phyloP scores from a whole-genome alignment of 495 filamentous ascomycete species.

The Neurospora hispaniola region DNA sequence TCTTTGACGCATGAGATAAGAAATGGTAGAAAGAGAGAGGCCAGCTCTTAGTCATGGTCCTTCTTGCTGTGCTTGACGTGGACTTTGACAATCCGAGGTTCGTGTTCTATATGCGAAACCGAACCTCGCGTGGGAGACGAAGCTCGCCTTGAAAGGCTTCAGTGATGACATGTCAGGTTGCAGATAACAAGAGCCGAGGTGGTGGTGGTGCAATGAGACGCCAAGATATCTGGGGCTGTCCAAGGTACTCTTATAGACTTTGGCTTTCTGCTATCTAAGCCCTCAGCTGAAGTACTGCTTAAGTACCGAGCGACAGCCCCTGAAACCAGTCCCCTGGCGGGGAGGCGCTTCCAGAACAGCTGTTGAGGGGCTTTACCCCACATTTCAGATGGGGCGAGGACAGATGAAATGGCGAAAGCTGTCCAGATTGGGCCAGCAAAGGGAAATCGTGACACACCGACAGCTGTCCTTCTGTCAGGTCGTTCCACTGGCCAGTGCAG shows the following conservation, averaged over 20 bases:
- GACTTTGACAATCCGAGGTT: not conserved
- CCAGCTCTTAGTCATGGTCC: too few relatives aligned
- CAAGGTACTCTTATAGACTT: too few relatives aligned
- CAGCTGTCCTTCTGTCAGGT: not conserved
- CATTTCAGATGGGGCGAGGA: not conserved
- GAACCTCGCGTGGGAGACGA: not conserved
- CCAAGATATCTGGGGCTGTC: too few relatives aligned
- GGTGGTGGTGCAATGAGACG: too few relatives aligned
- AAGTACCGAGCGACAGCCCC: not conserved
- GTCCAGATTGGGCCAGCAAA: not conserved
- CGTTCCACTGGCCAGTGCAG: not conserved
- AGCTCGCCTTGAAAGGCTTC: not conserved
- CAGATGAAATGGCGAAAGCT: not conserved
- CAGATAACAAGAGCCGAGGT: not conserved
- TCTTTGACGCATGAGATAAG: not conserved
- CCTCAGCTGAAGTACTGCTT: rapidly evolving
- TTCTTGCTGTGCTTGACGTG: not conserved
- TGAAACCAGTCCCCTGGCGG: not conserved
- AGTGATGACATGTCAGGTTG: not conserved
- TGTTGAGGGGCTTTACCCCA: not conserved
- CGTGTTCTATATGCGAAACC: not conserved
- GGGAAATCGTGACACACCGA: not conserved
- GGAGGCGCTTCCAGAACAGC: not conserved
- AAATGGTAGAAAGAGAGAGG: not conserved
- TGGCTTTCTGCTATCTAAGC: too few relatives aligned